Base-by-base conservation (phyloP, 768 basidiomycete species). In the Holtermannia corniformis region DNA sequence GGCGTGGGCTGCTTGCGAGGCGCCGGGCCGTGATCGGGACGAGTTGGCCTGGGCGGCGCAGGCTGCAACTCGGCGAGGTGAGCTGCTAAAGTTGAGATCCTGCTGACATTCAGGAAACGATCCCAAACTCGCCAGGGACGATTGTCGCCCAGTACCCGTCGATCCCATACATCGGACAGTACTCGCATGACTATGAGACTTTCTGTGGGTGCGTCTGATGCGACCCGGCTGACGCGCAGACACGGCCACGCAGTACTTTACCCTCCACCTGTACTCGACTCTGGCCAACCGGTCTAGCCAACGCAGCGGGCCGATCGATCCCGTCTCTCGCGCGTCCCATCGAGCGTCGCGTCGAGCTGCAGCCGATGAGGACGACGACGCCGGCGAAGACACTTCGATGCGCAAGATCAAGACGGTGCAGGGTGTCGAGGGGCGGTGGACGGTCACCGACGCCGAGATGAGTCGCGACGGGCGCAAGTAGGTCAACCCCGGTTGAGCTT, bases 371-470 rank as follows among this genome's bases (percentile, higher is more conserved):
- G 67, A 59, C 74, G 76, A 77, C 26, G 80, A 83, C 49, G 54
- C 56, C 12, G 49, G 50, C 16, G 72, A 72, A 22, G 71, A 73
- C 55, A 63, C 63, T 5, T 67, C 64, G 51, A 41, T 73, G 60
- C 64, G 66, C 48, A 62, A 62, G 49, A 67, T 74, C 52, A 73
- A 73, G 61, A 82, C 81, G 0, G 85, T 93, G 44, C 78, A 82
- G 64, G 92, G 87, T 0, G 75, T 80, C 27, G 78, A 80, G 14
- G 87, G 87, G 0, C 77, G 81, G 28, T 97, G 91, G 92, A 95
- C 92, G 0, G 87, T 97, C 52, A 96, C 91, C 5, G 95, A 96
- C 73, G 86, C 86, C 20, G 88, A 95, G 72, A 76, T 91, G 19
- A 90, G 87, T 55, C 83, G 84, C 59, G 83, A 91, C 74, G 82